A percentile compares a stretch with the other conserved stretches of the same genome.
Evolutionary conservation across 768 basidiomycete genomes (phyloP).

Genomic region (Ramaria sp.): DNA sequence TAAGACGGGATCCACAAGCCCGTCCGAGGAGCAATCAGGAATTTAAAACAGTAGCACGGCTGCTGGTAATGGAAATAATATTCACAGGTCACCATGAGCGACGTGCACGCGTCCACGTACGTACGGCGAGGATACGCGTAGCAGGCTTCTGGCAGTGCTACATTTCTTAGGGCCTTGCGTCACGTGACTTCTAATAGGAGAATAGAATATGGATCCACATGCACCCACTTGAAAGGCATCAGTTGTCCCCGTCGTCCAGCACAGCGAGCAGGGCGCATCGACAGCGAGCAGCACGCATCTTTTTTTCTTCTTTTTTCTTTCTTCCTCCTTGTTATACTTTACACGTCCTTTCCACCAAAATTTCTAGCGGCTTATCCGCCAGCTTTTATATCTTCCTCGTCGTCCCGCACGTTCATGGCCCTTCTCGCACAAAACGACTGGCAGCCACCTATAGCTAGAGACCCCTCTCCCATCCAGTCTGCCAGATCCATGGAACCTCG

Average conservation of each 20-base stretch:
- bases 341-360: not conserved
- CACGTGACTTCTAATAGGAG: too few relatives aligned
- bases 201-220: not conserved
- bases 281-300: not conserved
- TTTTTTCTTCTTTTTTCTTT: not conserved
- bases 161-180: too few relatives aligned
- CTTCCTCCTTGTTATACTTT: not conserved
- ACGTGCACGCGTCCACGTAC: too few relatives aligned
- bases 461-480: slow-evolving; percentile 14
- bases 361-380: not conserved
- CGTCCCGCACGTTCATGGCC: slow-evolving; percentile 42
- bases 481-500: not conserved
- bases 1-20: too few relatives aligned
- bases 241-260: not conserved
- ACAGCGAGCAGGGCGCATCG: not conserved
- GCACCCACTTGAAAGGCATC: not conserved
- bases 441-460: slow-evolving; percentile 43
- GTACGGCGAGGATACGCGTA: too few relatives aligned
- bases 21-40: too few relatives aligned
- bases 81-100: too few relatives aligned
- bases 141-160: not conserved
- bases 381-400: not conserved
- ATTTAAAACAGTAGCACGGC: too few relatives aligned
- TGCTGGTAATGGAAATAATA: too few relatives aligned
- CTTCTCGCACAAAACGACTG: slow-evolving; percentile 71